Conservation (phyloP, 176 grass and related monocot species). For the Triticum turgidum region DNA sequence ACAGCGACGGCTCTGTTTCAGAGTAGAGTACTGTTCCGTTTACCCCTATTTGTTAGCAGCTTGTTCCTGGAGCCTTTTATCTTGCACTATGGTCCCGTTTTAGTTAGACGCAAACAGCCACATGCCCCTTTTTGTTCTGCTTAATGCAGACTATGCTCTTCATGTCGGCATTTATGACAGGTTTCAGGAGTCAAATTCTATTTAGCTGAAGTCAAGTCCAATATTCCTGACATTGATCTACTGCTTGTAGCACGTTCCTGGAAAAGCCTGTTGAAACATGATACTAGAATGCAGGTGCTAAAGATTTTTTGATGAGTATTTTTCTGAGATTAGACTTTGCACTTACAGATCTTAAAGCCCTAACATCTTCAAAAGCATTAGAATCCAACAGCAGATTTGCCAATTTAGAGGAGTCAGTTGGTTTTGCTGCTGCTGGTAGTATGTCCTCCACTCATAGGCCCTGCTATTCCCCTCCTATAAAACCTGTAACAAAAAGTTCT, state of each 20-base stretch:
- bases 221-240: background rate
- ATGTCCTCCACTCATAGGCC: no score
- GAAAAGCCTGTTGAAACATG: background rate
- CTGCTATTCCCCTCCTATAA: no score
- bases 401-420: no score
- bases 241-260: background rate
- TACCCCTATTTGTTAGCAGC: slow-evolving; percentile 2
- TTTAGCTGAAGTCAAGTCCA: background rate
- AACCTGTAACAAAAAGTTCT: no score
- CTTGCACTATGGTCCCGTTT: background rate
- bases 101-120: background rate
- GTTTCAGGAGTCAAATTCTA: background rate
- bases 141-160: background rate
- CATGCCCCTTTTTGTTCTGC: background rate
- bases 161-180: background rate
- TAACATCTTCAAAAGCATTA: no score
- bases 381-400: no score
- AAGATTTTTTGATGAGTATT: background rate
- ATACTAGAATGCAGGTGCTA: background rate
- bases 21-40: slow-evolving; percentile 31
- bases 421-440: no score
- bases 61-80: slow-evolving; percentile 20
- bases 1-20: slow-evolving; percentile 12
- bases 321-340: background rate
- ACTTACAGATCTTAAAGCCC: no score